These are phyloP conservation scores for Candida ipomoeae DNA, from an alignment of 805 yeast species.

Conservation along the genomic window DNA sequence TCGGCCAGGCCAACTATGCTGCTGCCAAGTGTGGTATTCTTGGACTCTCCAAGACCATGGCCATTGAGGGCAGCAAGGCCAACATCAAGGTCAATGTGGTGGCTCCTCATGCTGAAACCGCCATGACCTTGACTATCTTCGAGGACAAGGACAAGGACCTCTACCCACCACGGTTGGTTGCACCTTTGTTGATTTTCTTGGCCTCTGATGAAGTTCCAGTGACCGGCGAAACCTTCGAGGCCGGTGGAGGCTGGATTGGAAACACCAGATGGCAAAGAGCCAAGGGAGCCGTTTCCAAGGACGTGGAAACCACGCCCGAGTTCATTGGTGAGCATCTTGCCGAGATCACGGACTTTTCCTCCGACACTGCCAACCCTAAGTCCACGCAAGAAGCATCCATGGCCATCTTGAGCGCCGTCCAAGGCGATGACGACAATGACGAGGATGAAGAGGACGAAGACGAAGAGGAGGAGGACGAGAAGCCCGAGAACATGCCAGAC, in stretches of 20 bases:
- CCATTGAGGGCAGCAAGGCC: slow-evolving; percentile 81
- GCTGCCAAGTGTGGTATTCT: slow-evolving; percentile 88
- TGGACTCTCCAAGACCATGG: slow-evolving; percentile 80
- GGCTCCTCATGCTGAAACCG: slow-evolving; percentile 98
- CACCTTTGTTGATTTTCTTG: slow-evolving; percentile 80
- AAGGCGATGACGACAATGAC: slow-evolving; percentile 41
- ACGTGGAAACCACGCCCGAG: slow-evolving; percentile 57
- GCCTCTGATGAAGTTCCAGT: slow-evolving; percentile 69
- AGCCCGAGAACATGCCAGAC: slow-evolving; percentile 33
- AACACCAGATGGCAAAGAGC: slow-evolving; percentile 94
- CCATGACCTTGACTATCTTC: slow-evolving; percentile 90
- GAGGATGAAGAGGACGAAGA: slow-evolving; percentile 30
- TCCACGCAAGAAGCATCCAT: slow-evolving; percentile 73
- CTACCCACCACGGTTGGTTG: slow-evolving; percentile 83
- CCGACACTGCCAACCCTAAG: slow-evolving; percentile 51
- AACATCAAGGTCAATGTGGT: slow-evolving; percentile 75
- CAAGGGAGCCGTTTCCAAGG: slow-evolving; percentile 69
- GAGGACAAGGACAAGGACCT: slow-evolving; percentile 74
- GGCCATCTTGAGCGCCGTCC: slow-evolving; percentile 68
- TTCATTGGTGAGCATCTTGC: slow-evolving; percentile 64
- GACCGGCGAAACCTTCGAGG: slow-evolving; percentile 82
- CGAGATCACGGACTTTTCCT: slow-evolving; percentile 58
- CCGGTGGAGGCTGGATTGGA: slow-evolving; percentile 97
- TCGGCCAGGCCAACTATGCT: slow-evolving; percentile 95
- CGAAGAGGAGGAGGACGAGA: slow-evolving; percentile 36